Conservation (phyloP, 805 yeast genomes). For the Peterozyma toletana region DNA sequence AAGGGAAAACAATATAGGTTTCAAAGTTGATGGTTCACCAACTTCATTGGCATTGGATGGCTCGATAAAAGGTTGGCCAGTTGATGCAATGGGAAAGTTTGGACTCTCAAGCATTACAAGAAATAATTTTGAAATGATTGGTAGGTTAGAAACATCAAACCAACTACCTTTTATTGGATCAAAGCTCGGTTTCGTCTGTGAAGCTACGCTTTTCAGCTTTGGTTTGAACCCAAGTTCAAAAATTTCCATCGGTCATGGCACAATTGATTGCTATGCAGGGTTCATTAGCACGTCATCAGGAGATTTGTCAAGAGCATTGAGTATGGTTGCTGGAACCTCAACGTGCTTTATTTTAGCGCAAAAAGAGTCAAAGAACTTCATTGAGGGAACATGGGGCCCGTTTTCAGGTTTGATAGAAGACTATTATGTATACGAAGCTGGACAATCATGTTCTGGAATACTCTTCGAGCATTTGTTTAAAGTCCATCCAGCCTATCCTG, state of each 20-base stretch:
- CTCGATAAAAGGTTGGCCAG: constrained; percentile 47
- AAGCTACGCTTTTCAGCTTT: neutral
- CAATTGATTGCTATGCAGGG: constrained; percentile 55
- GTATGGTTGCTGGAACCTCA: constrained; percentile 58
- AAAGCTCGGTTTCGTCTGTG: constrained; percentile 15
- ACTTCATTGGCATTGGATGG: constrained; percentile 44
- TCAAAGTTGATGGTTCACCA: constrained; percentile 2
- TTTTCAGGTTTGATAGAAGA: constrained; percentile 28
- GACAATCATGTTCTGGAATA: constrained; percentile 53
- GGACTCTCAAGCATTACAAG: constrained; percentile 12
- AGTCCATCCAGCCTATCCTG: constrained; percentile 27
- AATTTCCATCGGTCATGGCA: constrained; percentile 33
- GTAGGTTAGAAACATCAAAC: constrained; percentile 17
- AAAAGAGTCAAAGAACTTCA: constrained; percentile 4
- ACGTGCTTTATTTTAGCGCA: constrained; percentile 41
- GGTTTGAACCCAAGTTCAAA: constrained; percentile 1
- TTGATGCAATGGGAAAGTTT: constrained; percentile 15
- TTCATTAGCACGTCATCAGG: constrained; percentile 32
- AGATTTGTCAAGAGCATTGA: constrained; percentile 19
- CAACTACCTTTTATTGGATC: constrained; percentile 24
- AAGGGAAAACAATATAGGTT: neutral
- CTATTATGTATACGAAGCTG: constrained; percentile 39
- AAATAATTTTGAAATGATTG: constrained; percentile 19
- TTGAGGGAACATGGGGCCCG: constrained; percentile 59
- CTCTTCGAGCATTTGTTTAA: constrained; percentile 39